Evolutionary conservation across 148 eudicot genomes (phyloP), one percentile per base, ranked within the genome.

Genomic region (Vaccinium macrocarpon): DNA sequence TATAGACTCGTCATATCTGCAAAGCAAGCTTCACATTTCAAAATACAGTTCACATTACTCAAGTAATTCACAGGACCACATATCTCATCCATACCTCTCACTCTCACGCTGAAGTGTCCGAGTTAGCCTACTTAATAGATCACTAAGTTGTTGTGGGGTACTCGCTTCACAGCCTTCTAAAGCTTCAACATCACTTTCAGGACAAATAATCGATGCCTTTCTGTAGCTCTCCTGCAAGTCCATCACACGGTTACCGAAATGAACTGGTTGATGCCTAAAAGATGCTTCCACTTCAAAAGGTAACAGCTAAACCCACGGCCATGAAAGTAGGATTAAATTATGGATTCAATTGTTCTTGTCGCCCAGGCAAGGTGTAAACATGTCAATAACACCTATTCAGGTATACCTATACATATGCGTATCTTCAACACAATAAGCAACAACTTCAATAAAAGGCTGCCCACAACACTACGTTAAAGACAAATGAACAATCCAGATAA

Each of bases 151-250:
- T 86, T 95, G 96, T 11, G 96, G 96, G 15, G 86, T 88, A 85
- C 88, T 88, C 50, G 87, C 96, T 82, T 85, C 87, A 90, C 89
- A 85, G 52, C 95, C 98, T 77, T 91, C 98, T 87, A 93, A 79
- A 51, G 91, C 94, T 86, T 95, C 92, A 88, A 96, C 80, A 80
- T 93, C 96, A 86, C 91, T 91, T 89, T 97, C 98, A 8, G 93
- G 92, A 86, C 95, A 93, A 82, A 97, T 93, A 79, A 84, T 90
- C 59, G 98, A 93, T 84, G 98, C 98, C 84, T 94, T 97, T 82
- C 78, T 82, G 89, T 86, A 88, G 82, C 87, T 87, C 76, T 90
- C 96, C 99, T 97, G 91, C 87, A 89, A 55, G 46, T 66, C 12
- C 82, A 78, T 59, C 29, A 75, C 42, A 11, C 57, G 8, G 76